Evolutionary conservation across 495 filamentous ascomycete species (phyloP), one percentile per base, ranked within the genome.

Genomic region (Penicillium riverlandense): DNA sequence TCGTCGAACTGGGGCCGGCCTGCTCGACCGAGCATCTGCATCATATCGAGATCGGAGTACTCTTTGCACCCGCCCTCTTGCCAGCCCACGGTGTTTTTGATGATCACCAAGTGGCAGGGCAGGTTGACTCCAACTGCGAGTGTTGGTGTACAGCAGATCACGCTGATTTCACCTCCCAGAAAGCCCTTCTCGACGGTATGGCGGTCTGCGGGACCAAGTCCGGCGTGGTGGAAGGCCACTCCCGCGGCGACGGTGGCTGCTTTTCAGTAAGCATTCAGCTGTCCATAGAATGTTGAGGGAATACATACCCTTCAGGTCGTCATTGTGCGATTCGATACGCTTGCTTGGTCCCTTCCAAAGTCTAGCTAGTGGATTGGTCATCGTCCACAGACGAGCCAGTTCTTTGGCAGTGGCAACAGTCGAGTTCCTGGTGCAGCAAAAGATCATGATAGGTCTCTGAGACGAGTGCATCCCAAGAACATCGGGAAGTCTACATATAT

Each of bases 1-100:
- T 85, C 74, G 48, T 95, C 92, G 50, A 95, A 98, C 62, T 98
- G 92, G 2, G 92, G 92, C 4, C 92, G 75, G 0, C 92, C 92
- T 31, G 92, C 91, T 39, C 92, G 83, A 15, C 92, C 92, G 28
- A 97, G 76, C 92, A 98, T 98, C 58, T 98, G 92, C 88, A 95
- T 96, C 47, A 98, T 78, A 52, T 98, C 92, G 12, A 98, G 69
- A 58, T 96, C 90, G 0, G 86, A 81, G 51, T 92, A 95, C 58
- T 98, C 90, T 40, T 82, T 76, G 13, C 77, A 59, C 44, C 76
- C 63, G 44, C 71, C 75, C 39, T 84, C 78, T 34, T 78, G 72
- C 63, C 80, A 98, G 5, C 77, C 72, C 14, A 85, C 77, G 0
- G 91, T 96, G 28, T 89, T 89, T 60, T 97, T 98, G 41, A 98